Evolutionary conservation across 306 rosid genomes (phyloP).

Genomic region (Mucuna pruriens): DNA sequence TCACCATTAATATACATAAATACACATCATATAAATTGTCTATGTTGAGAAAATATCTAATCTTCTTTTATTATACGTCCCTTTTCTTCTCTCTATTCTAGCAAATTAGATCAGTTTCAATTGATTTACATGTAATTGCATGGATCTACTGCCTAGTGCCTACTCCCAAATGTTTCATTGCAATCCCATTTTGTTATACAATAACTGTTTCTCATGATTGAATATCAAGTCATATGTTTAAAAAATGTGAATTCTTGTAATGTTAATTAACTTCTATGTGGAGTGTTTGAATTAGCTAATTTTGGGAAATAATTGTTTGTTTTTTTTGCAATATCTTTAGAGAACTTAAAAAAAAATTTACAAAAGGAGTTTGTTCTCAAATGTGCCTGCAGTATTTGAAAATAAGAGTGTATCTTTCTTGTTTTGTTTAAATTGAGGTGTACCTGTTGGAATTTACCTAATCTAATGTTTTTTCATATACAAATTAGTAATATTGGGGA

Average conservation of each 20-base stretch:
- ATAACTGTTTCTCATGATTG: neutral
- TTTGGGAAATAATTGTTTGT: neutral
- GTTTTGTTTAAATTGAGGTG: neutral
- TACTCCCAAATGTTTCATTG: neutral
- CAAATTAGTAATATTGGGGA: neutral
- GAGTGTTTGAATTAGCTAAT: neutral
- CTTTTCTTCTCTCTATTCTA: too few relatives aligned
- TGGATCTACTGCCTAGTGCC: too few relatives aligned
- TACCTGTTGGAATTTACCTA: neutral
- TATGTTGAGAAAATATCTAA: neutral
- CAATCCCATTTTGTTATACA: neutral
- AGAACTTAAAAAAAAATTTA: neutral
- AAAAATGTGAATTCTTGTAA: neutral
- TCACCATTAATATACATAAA: conserved; percentile 1
- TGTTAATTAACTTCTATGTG: neutral
- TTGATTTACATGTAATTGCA: too few relatives aligned
- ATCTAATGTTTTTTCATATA: conserved; percentile 13
- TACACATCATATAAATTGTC: conserved; percentile 9
- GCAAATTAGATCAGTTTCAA: too few relatives aligned
- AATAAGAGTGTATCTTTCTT: conserved; percentile 14
- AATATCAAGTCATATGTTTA: conserved; percentile 16
- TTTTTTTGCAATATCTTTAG: neutral
- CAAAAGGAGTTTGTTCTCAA: neutral
- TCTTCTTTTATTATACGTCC: neutral
- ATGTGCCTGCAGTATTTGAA: neutral